Evolutionary conservation across 31 red algal species (phyloP).

Genomic region (Asparagopsis taxiformis): DNA sequence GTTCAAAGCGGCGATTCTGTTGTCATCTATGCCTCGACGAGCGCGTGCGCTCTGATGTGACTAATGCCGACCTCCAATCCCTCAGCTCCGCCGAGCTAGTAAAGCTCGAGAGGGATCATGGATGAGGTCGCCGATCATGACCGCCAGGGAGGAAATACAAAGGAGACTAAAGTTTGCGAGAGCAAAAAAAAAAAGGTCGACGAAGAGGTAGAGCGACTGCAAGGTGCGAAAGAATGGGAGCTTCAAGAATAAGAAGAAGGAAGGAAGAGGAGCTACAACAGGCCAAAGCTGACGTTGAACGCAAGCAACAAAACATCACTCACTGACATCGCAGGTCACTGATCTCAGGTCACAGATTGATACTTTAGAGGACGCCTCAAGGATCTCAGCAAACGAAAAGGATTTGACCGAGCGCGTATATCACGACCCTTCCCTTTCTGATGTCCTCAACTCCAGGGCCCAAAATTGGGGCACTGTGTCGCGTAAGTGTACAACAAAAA

Average conservation of each 20-base stretch:
- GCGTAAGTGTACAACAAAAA: conserved; percentile 67
- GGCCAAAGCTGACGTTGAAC: conserved; percentile 70
- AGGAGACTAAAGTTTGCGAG: too few relatives aligned
- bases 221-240: conserved; percentile 72
- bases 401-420: conserved; percentile 49
- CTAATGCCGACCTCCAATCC: too few relatives aligned
- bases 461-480: conserved; percentile 69
- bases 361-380: conserved; percentile 33
- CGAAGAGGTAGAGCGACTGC: conserved; percentile 55
- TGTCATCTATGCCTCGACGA: too few relatives aligned
- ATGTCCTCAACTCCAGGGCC: conserved; percentile 66
- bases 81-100: too few relatives aligned
- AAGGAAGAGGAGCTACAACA: conserved; percentile 64
- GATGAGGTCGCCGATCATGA: too few relatives aligned
- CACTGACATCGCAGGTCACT: conserved; percentile 52
- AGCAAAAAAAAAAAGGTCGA: conserved; percentile 51
- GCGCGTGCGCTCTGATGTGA: too few relatives aligned
- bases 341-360: conserved; percentile 72
- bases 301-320: conserved; percentile 66
- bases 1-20: too few relatives aligned
- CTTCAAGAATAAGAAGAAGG: conserved; percentile 38
- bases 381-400: conserved; percentile 57
- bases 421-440: conserved; percentile 57
- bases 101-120: too few relatives aligned
- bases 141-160: too few relatives aligned